These are phyloP conservation scores for Trametes cingulata DNA, from an alignment of 768 basidiomycete species.

Conservation along the genomic window DNA sequence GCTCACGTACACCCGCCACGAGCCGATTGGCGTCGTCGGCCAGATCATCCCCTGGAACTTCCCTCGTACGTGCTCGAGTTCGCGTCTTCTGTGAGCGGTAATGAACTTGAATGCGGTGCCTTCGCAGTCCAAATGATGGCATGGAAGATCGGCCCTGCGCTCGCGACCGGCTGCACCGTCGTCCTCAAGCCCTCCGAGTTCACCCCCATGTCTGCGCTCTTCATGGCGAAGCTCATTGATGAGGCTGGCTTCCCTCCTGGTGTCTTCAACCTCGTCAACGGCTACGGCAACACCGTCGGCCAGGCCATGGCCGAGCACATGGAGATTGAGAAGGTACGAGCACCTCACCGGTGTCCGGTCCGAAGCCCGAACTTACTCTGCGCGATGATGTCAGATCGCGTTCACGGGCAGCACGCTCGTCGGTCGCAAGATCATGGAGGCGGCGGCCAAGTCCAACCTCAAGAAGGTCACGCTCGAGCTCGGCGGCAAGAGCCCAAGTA, in stretches of 20 bases:
- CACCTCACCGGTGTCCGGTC: not conserved
- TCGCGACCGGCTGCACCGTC: slow-evolving; percentile 62
- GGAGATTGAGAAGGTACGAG: slow-evolving; percentile 51
- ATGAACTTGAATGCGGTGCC: not conserved
- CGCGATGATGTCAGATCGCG: slow-evolving; percentile 40
- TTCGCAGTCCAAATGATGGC: slow-evolving; percentile 50
- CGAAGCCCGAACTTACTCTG: not conserved
- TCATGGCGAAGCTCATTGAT: slow-evolving; percentile 43
- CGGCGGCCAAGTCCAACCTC: slow-evolving; percentile 60
- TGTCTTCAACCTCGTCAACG: slow-evolving; percentile 60
- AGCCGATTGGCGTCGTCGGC: slow-evolving; percentile 57
- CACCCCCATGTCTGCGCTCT: slow-evolving; percentile 58
- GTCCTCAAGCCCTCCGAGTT: slow-evolving; percentile 70
- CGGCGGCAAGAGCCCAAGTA: slow-evolving; percentile 66
- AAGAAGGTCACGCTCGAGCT: slow-evolving; percentile 74
- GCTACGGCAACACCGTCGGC: slow-evolving; percentile 57
- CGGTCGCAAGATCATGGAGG: slow-evolving; percentile 64
- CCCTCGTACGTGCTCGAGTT: slow-evolving; percentile 38
- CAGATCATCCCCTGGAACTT: slow-evolving; percentile 74
- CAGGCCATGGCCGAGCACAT: slow-evolving; percentile 56
- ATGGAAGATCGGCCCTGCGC: slow-evolving; percentile 65
- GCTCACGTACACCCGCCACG: slow-evolving; percentile 60
- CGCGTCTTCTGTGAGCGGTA: not conserved
- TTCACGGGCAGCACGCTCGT: slow-evolving; percentile 73
- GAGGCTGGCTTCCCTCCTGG: slow-evolving; percentile 67